A percentile compares a stretch with the other conserved stretches of the same genome.
These are phyloP conservation scores for Micromonas pusilla DNA, from an alignment of 139 green algal genomes.

Conservation along the genomic window DNA sequence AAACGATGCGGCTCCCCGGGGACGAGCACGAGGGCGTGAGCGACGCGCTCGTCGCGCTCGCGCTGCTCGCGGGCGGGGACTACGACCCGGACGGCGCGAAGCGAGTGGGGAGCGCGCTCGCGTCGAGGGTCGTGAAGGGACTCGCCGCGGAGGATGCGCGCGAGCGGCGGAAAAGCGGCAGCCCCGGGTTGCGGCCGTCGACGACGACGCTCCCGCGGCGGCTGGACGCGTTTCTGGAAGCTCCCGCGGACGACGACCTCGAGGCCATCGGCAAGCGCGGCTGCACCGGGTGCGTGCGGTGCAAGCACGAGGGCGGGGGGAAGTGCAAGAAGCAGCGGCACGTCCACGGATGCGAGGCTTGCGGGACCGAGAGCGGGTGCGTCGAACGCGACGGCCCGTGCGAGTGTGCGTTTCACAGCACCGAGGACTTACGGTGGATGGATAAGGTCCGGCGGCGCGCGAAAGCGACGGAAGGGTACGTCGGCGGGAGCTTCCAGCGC, in stretches of 20 bases:
- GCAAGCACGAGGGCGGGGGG: not conserved
- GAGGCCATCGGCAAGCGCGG: not conserved
- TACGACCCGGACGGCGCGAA: not conserved
- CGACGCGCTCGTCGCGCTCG: not conserved
- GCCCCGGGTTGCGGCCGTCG: too few relatives aligned
- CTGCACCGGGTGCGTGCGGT: not conserved
- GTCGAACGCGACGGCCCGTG: not conserved
- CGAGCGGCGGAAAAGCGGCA: too few relatives aligned
- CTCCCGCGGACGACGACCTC: not conserved
- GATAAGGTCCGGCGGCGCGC: not conserved
- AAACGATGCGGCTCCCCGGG: not conserved
- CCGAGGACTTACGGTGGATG: not conserved
- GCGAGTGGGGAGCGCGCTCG: not conserved
- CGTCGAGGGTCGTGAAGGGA: not conserved
- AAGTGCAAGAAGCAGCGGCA: not conserved
- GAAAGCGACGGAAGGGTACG: not conserved
- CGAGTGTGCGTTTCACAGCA: not conserved
- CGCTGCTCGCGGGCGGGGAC: not conserved
- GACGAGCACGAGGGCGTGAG: not conserved
- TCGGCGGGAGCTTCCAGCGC: not conserved
- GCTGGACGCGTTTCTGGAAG: not conserved
- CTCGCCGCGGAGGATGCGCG: not conserved
- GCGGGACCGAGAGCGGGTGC: not conserved
- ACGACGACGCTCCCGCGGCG: not conserved
- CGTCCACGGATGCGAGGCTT: not conserved